phyloP scores from a whole-genome alignment of 2,329 filamentous ascomycete species.

The Leptosphaerulina australis region DNA sequence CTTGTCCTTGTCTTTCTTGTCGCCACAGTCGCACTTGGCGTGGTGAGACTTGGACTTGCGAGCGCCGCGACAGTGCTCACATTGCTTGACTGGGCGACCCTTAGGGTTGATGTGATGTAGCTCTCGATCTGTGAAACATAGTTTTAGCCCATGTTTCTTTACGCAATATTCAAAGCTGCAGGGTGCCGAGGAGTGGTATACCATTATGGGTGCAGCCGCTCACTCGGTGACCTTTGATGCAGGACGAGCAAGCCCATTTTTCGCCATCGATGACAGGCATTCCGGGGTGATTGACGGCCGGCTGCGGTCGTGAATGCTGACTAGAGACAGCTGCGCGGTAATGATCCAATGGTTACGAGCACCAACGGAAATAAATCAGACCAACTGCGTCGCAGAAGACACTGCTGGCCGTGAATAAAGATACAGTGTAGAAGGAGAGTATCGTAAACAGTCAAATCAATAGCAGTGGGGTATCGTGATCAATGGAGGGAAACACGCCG shows the following conservation, averaged over 20 bases:
- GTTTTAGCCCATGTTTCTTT: constrained; percentile 25
- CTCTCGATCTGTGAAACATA: constrained; percentile 71
- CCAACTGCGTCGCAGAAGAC: constrained; percentile 24
- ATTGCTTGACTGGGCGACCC: constrained; percentile 96
- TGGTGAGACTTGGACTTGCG: constrained; percentile 96
- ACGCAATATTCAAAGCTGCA: constrained; percentile 3
- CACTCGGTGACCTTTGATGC: constrained; percentile 96
- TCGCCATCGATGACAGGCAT: constrained; percentile 72
- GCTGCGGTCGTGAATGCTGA: constrained; percentile 43
- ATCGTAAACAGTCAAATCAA: constrained; percentile 31
- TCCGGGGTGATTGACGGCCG: constrained; percentile 39
- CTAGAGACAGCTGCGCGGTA: constrained; percentile 30
- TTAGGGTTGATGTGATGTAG: constrained; percentile 97
- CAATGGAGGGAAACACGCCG: constrained; percentile 36
- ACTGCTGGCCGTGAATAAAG: constrained; percentile 24
- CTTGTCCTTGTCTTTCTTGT: constrained; percentile 73
- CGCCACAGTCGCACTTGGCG: constrained; percentile 94
- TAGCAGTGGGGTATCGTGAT: constrained; percentile 45
- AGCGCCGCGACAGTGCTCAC: constrained; percentile 92
- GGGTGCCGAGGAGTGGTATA: constrained; percentile 53
- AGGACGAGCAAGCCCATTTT: constrained; percentile 98
- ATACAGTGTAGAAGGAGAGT: constrained; percentile 29
- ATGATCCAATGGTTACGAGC: constrained; percentile 20
- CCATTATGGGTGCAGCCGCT: constrained; percentile 97
- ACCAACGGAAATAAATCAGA: constrained; percentile 18